These are phyloP conservation scores for Phytophthora chlamydospora DNA, from an alignment of 352 stramenopile species.

Conservation along the genomic window DNA sequence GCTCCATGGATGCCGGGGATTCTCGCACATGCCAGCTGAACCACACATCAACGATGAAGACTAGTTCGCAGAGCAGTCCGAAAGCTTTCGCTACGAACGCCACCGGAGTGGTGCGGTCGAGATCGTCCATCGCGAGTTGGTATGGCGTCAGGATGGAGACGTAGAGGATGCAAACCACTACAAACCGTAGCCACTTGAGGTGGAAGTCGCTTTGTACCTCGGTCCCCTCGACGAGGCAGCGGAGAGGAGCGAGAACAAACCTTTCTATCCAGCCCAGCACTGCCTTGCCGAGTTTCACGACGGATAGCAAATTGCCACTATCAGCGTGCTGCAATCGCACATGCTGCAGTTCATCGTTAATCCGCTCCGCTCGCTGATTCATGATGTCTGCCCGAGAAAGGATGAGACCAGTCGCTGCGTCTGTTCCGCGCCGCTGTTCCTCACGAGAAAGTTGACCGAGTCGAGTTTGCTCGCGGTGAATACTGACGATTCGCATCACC, in stretches of 20 bases:
- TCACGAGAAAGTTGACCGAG: constrained; percentile 24
- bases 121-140: constrained; percentile 45
- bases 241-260: not conserved
- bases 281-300: not conserved
- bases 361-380: constrained; percentile 17
- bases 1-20: constrained; percentile 44
- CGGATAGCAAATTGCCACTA: not conserved
- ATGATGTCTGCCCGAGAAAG: constrained; percentile 24
- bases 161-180: constrained; percentile 41
- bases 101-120: constrained; percentile 22
- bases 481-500: constrained; percentile 64
- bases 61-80: constrained; percentile 43
- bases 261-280: constrained; percentile 13
- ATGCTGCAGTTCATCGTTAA: constrained; percentile 23
- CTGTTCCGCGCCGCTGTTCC: constrained; percentile 15
- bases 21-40: constrained; percentile 49
- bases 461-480: constrained; percentile 60
- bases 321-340: constrained; percentile 11
- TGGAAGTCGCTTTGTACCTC: constrained; percentile 52
- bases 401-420: constrained; percentile 17
- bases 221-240: constrained; percentile 29
- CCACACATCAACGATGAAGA: constrained; percentile 55
- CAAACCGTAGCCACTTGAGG: constrained; percentile 45
- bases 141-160: constrained; percentile 53
- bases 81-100: constrained; percentile 22